Base-by-base conservation (phyloP, 2,329 filamentous ascomycete genomes). In the Trichoderma arundinaceum region DNA sequence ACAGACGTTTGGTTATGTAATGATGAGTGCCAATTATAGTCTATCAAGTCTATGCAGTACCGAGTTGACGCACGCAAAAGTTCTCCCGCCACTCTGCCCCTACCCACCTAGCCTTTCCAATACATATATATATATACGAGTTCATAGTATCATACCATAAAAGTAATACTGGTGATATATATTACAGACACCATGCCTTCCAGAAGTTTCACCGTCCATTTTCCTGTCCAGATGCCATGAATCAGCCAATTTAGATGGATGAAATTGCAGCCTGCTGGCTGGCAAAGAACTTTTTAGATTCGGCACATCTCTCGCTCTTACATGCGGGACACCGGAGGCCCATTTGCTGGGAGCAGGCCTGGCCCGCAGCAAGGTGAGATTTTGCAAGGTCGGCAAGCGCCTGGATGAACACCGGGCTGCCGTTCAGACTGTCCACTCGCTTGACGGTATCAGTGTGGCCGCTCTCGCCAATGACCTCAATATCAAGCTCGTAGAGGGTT, bases 401-500 rank as follows among this genome's bases (percentile, higher is more conserved):
- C 70, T 91, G 80, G 72, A 99, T 98, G 78, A 99, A 99, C 1
- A 94, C 88, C 0, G 89, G 90, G 77, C 87, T 96, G 63, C 92
- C 95, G 74, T 99, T 99, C 73, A 99, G 79, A 74, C 92, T 96
- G 76, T 98, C 95, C 1, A 90, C 92, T 65, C 95, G 87, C 83
- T 96, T 97, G 69, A 99, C 88, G 0, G 88, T 90, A 38, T 94
- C 92, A 0, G 86, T 80, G 73, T 91, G 87, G 13, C 90, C 88
- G 1, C 86, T 92, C 77, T 96, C 94, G 66, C 92, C 91, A 74
- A 99, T 98, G 44, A 99, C 92, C 79, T 99, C 95, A 72, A 92
- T 84, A 76, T 99, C 95, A 60, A 99, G 82, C 78, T 99, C 95
- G 76, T 90, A 98, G 0, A 99, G 83, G 0, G 95, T 99, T 80